Conservation (phyloP, 2,329 filamentous ascomycete species). For the Trichoderma gracile region DNA sequence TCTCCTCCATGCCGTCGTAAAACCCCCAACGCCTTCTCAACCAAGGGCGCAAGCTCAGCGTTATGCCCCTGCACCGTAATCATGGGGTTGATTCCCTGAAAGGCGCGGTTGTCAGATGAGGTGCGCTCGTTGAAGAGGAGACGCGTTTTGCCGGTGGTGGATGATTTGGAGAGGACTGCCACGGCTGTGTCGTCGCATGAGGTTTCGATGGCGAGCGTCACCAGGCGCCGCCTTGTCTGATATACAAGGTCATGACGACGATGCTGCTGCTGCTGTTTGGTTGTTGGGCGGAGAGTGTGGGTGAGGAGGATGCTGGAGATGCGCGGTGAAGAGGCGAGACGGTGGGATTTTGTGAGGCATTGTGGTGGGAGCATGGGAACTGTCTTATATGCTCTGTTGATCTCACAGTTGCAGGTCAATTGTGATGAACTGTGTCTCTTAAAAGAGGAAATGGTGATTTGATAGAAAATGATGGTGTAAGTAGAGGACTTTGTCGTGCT, state of each 20-base stretch:
- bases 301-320: too few species aligned
- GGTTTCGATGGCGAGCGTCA: slow-evolving; percentile 75
- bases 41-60: slow-evolving; percentile 64
- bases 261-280: background rate
- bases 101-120: slow-evolving; percentile 75
- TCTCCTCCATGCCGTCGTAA: slow-evolving; percentile 44
- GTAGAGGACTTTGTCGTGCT: background rate
- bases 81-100: slow-evolving; percentile 77
- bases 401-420: too few species aligned
- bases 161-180: slow-evolving; percentile 68
- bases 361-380: too few species aligned
- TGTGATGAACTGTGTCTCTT: too few species aligned
- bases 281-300: too few species aligned
- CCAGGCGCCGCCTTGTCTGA: slow-evolving; percentile 34
- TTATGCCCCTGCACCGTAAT: slow-evolving; percentile 76
- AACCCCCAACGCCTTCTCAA: slow-evolving; percentile 61
- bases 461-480: background rate
- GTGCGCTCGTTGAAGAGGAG: slow-evolving; percentile 80
- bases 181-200: slow-evolving; percentile 95
- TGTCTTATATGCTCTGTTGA: too few species aligned
- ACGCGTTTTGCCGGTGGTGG: slow-evolving; percentile 44
- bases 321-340: too few species aligned
- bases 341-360: too few species aligned
- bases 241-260: background rate
- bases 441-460: background rate